Evolutionary conservation across 495 filamentous ascomycete genomes (phyloP).

Genomic region (Aspergillus leporis): DNA sequence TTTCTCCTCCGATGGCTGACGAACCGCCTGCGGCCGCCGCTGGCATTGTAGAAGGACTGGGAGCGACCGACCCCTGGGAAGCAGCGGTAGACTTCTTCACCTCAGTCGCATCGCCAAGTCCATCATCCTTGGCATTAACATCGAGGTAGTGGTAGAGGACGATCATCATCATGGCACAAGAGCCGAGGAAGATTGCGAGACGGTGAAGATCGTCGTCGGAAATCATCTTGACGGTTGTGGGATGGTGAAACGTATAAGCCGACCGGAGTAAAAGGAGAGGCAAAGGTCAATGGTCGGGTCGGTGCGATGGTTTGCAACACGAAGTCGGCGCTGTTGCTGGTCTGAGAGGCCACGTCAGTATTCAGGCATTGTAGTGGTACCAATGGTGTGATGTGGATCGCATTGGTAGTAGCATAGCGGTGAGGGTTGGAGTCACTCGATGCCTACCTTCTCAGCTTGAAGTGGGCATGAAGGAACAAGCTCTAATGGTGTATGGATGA

Average conservation of each 20-base stretch:
- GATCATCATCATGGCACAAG: slow-evolving; percentile 87
- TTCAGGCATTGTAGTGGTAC: neutral
- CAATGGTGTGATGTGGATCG: neutral
- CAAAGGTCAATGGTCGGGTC: neutral
- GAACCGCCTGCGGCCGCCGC: slow-evolving; percentile 24
- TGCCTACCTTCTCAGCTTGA: neutral
- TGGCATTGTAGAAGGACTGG: slow-evolving; percentile 10
- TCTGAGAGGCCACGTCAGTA: neutral
- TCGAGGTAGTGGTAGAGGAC: slow-evolving; percentile 97
- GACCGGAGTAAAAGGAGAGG: neutral
- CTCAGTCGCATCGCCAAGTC: slow-evolving; percentile 16
- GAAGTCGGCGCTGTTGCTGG: neutral
- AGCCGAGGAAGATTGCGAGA: slow-evolving; percentile 92
- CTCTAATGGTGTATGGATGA: neutral
- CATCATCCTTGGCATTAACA: slow-evolving; percentile 75
- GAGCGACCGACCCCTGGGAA: slow-evolving; percentile 21
- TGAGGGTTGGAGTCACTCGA: neutral
- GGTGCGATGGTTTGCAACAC: neutral
- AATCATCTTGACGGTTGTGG: slow-evolving; percentile 62
- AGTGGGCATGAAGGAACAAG: neutral
- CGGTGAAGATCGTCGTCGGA: slow-evolving; percentile 80
- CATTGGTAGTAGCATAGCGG: neutral
- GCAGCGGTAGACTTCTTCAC: slow-evolving; percentile 31
- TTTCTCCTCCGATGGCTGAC: slow-evolving; percentile 14
- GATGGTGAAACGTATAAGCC: neutral